These are phyloP conservation scores for Diphasiastrum complanatum DNA, from an alignment of 83 land plant genomes.

Conservation along the genomic window DNA sequence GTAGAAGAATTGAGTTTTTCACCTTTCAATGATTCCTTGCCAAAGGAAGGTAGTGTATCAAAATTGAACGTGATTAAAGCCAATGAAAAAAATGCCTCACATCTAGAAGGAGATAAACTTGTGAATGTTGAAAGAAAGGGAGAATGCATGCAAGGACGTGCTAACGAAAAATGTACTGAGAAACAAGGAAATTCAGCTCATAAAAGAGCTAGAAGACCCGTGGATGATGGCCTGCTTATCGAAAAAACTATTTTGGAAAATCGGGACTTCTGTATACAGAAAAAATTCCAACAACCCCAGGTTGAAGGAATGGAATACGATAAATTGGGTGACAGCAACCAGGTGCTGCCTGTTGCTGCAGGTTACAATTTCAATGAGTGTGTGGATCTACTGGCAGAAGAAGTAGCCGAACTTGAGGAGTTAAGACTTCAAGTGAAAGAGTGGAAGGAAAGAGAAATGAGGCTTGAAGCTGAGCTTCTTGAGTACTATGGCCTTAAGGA, in stretches of 20 bases:
- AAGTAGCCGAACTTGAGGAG: constrained; percentile 51
- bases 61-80: constrained; percentile 13
- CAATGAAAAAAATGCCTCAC: too few relatives aligned
- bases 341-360: background rate
- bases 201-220: too few relatives aligned
- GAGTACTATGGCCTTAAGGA: constrained; percentile 91
- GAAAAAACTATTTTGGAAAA: too few relatives aligned
- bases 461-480: constrained; percentile 80
- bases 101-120: too few relatives aligned
- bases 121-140: too few relatives aligned
- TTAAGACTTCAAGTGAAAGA: constrained; percentile 59
- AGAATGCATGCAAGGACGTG: too few relatives aligned
- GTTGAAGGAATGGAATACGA: too few relatives aligned
- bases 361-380: constrained; percentile 12
- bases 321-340: background rate
- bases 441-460: constrained; percentile 71
- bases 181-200: too few relatives aligned
- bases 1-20: constrained; percentile 53
- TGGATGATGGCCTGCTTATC: too few relatives aligned
- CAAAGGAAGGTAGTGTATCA: constrained; percentile 8
- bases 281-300: too few relatives aligned
- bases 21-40: constrained; percentile 34
- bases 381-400: constrained; percentile 18
- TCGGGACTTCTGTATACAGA: too few relatives aligned
- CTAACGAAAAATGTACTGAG: too few relatives aligned